A percentile compares a stretch with the other conserved stretches of the same genome.
These are phyloP conservation scores for Tephrocybe rancida DNA, from an alignment of 768 basidiomycete genomes.

Conservation along the genomic window DNA sequence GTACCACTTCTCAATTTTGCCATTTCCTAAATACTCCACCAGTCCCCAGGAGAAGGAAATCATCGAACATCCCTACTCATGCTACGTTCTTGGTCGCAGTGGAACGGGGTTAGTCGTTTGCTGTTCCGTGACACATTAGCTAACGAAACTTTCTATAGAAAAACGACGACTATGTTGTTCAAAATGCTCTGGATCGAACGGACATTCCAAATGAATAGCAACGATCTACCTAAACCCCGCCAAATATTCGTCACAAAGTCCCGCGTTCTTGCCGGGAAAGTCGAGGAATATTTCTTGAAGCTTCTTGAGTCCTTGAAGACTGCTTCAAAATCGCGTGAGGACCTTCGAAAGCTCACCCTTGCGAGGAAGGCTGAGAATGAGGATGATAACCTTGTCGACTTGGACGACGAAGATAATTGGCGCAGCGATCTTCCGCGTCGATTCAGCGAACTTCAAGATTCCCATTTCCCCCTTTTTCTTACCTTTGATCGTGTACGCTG, in stretches of 20 bases:
- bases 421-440: conserved; percentile 47
- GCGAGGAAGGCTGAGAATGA: conserved; percentile 13
- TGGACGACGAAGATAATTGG: conserved; percentile 44
- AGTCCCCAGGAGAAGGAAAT: conserved; percentile 56
- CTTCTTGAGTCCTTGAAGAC: conserved; percentile 46
- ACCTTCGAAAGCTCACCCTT: conserved; percentile 35
- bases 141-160: conserved; percentile 38
- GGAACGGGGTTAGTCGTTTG: conserved; percentile 62
- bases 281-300: conserved; percentile 65
- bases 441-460: conserved; percentile 58
- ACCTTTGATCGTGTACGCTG: conserved; percentile 58
- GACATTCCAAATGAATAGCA: conserved; percentile 43
- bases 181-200: conserved; percentile 73
- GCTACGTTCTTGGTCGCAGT: conserved; percentile 70
- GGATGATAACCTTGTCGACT: conserved; percentile 32
- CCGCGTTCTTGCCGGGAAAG: conserved; percentile 63
- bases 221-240: conserved; percentile 47
- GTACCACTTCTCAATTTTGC: not conserved
- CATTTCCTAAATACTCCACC: not conserved
- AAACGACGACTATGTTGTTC: conserved; percentile 78
- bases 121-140: not conserved
- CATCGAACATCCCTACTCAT: conserved; percentile 59
- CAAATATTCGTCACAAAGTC: conserved; percentile 80
- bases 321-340: conserved; percentile 34
- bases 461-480: conserved; percentile 71